Percentiles rank a stretch among this genome's conserved stretches.
Evolutionary conservation across 371 early-diverging fungal species (phyloP).

Genomic region (Circinella umbellata): DNA sequence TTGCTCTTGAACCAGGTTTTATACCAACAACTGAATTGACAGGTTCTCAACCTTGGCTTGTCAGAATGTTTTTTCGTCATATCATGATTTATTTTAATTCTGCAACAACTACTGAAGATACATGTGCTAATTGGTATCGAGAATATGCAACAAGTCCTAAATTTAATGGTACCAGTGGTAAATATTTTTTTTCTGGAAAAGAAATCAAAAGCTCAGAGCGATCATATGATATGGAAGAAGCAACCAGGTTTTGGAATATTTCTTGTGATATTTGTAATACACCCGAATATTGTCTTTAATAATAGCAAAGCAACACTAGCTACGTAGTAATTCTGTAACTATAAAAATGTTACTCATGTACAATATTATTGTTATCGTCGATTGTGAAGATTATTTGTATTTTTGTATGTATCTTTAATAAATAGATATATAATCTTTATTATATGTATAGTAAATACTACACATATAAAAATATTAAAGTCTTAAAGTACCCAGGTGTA

Average conservation of each 20-base stretch:
- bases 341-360: too few species aligned
- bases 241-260: constrained; percentile 32
- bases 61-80: constrained; percentile 23
- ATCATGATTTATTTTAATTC: constrained; percentile 22
- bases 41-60: constrained; percentile 24
- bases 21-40: constrained; percentile 42
- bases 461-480: too few species aligned
- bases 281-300: neutral
- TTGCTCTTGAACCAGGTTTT: constrained; percentile 47
- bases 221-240: constrained; percentile 29
- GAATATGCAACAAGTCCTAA: constrained; percentile 31
- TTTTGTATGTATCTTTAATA: too few species aligned
- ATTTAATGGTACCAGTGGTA: constrained; percentile 42
- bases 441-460: too few species aligned
- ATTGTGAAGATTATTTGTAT: too few species aligned
- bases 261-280: constrained; percentile 27
- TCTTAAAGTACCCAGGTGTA: too few species aligned
- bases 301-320: too few species aligned
- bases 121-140: constrained; percentile 28
- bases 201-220: constrained; percentile 27
- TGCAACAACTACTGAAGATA: constrained; percentile 29
- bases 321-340: too few species aligned
- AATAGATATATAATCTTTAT: too few species aligned
- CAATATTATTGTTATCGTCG: too few species aligned
- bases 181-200: constrained; percentile 27